Conservation (phyloP, 192 early-diverging fungal genomes). For the Backusella westeae region DNA sequence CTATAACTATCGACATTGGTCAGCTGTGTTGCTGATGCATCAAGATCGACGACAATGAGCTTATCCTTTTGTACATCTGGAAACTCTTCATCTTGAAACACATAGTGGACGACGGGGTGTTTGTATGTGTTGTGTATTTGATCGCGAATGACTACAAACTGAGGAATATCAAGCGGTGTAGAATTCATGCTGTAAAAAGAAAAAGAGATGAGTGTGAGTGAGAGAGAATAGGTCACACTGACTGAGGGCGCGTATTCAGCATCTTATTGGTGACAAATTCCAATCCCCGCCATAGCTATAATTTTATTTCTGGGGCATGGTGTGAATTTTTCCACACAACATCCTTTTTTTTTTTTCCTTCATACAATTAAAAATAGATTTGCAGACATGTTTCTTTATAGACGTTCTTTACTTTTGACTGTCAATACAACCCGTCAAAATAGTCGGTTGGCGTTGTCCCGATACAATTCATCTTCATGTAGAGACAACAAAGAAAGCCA, state of each 20-base stretch:
- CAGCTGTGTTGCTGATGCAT: constrained; percentile 24
- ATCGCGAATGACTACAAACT: constrained; percentile 46
- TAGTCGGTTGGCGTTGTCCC: neutral
- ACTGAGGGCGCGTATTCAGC: neutral
- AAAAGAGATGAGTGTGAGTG: neutral
- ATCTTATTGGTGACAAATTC: neutral
- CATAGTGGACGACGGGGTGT: constrained; percentile 45
- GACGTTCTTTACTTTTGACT: constrained; percentile 4
- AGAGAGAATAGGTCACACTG: neutral
- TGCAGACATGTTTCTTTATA: neutral
- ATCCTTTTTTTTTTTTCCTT: neutral
- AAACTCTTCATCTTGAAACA: constrained; percentile 43
- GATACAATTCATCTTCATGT: constrained; percentile 6
- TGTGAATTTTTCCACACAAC: neutral
- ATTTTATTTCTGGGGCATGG: neutral
- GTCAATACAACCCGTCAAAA: neutral
- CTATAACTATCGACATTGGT: constrained; percentile 34
- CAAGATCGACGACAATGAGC: constrained; percentile 37
- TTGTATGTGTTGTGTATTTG: constrained; percentile 34
- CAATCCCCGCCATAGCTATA: neutral
- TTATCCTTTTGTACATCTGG: constrained; percentile 35
- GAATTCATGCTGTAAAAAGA: neutral
- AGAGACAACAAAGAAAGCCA: neutral
- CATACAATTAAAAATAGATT: neutral
- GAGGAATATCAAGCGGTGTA: constrained; percentile 30